These are phyloP conservation scores for Phytophthora pseudosyringae DNA, from an alignment of 352 stramenopile genomes.

Conservation along the genomic window DNA sequence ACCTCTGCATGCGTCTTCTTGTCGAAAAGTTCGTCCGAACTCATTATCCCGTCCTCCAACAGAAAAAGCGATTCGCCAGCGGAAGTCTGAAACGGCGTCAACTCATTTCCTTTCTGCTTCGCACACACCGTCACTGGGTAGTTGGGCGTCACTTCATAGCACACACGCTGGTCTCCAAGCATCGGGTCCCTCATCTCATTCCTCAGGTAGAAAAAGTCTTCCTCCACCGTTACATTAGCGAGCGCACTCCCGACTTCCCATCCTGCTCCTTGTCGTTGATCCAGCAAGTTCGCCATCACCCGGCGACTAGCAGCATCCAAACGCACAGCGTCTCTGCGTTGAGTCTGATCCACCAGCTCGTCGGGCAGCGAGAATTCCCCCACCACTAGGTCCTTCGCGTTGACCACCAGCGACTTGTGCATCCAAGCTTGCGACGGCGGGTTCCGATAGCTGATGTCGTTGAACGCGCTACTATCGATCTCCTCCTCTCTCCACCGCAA, in stretches of 20 bases:
- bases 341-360: slow-evolving; percentile 71
- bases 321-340: slow-evolving; percentile 56
- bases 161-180: slow-evolving; percentile 70
- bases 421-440: slow-evolving; percentile 65
- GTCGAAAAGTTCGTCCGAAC: slow-evolving; percentile 52
- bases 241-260: slow-evolving; percentile 54
- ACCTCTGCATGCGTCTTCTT: slow-evolving; percentile 56
- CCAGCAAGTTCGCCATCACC: slow-evolving; percentile 63
- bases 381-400: slow-evolving; percentile 53
- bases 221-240: slow-evolving; percentile 56
- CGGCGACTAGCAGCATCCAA: slow-evolving; percentile 51
- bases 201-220: slow-evolving; percentile 64
- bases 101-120: slow-evolving; percentile 25
- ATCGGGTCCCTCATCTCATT: slow-evolving; percentile 24
- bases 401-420: slow-evolving; percentile 38
- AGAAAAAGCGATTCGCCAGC: slow-evolving; percentile 59
- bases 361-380: slow-evolving; percentile 66
- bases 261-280: slow-evolving; percentile 48
- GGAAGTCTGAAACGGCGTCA: slow-evolving; percentile 52
- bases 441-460: slow-evolving; percentile 72
- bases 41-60: slow-evolving; percentile 67
- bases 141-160: slow-evolving; percentile 66
- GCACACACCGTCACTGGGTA: slow-evolving; percentile 78
- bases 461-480: slow-evolving; percentile 63
- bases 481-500: slow-evolving; percentile 58